Base-by-base conservation (phyloP, 495 filamentous ascomycete species). In the Emericellopsis terricola region DNA sequence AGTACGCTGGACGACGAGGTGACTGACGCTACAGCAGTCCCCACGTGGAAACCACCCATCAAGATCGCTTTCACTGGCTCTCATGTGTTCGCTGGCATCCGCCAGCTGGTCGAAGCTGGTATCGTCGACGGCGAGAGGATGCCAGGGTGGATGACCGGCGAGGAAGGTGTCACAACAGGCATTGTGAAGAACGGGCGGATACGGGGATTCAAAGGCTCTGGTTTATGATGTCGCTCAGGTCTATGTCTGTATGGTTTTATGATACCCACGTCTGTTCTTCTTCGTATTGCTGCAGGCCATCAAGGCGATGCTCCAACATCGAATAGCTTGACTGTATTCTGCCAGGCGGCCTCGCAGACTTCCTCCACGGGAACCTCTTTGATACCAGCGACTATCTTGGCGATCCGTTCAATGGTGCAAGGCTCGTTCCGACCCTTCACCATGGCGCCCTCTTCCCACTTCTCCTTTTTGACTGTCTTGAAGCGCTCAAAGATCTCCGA, bases 371-470 rank as follows among this genome's bases (percentile, higher is more conserved):
- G 47, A 6, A 93, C 56, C 0, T 73, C 85, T 54, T 93, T 94
- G 24, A 94, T 72, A 18, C 57, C 69, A 13, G 89, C 87, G 40
- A 97, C 73, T 34, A 82, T 81, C 49, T 74, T 70, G 9, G 81
- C 89, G n/a, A 97, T 81, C 26, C 73, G 73, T 34, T 71, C 64
- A 38, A 94, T 93, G 28, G 71, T 72, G 45, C 73, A 78, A 16
- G 84, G 79, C 55, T 97, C 89, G 51, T 94, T 97, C 15, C 89
- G 66, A 1, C 87, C 81, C 56, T 93, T 94, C 14, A 94, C 69
- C 73, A 92, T 80, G 3, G 53, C 52, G 0, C 82, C 85, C 47
- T 81, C 69, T 28, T 68, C 67, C 71, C 61, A 97, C 53, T 77
- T 92, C 54, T 97, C 89, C 53, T 94, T 94, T 62, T 93, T 94